These are phyloP conservation scores for Boletus fagicola DNA, from an alignment of 768 basidiomycete genomes.

Conservation along the genomic window DNA sequence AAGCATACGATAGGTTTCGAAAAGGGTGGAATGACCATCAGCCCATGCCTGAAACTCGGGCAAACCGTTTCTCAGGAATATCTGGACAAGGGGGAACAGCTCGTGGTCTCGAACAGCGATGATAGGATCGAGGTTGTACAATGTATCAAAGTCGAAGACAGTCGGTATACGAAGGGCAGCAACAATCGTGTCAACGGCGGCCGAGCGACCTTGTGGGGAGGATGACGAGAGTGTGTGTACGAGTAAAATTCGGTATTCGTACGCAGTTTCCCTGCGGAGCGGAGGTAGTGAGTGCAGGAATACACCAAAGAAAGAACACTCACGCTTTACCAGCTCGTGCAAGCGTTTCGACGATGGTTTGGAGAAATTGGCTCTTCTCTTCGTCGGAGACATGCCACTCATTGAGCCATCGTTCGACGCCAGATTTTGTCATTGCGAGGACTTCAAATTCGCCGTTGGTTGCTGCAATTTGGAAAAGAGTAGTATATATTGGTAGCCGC, in stretches of 20 bases:
- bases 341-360: constrained; percentile 59
- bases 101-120: constrained; percentile 64
- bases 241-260: constrained; percentile 62
- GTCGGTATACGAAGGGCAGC: constrained; percentile 62
- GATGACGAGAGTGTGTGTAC: constrained; percentile 57
- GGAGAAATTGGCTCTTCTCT: constrained; percentile 65
- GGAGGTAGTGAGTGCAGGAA: neutral
- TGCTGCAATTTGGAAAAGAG: constrained; percentile 59
- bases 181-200: constrained; percentile 60
- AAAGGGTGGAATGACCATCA: constrained; percentile 42
- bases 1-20: constrained; percentile 60
- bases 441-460: constrained; percentile 60
- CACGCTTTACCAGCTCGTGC: constrained; percentile 58
- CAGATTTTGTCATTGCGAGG: constrained; percentile 55
- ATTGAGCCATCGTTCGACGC: constrained; percentile 73
- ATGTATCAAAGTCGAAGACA: constrained; percentile 77
- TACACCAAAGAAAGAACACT: constrained; percentile 28
- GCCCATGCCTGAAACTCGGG: constrained; percentile 64
- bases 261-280: constrained; percentile 50
- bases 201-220: constrained; percentile 49
- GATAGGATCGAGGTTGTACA: constrained; percentile 75
- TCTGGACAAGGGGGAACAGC: constrained; percentile 69
- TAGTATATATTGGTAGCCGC: constrained; percentile 59
- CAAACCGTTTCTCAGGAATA: constrained; percentile 67
- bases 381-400: constrained; percentile 69